Conservation (phyloP, 345 rosid genomes). For the Limnanthes douglasii region DNA sequence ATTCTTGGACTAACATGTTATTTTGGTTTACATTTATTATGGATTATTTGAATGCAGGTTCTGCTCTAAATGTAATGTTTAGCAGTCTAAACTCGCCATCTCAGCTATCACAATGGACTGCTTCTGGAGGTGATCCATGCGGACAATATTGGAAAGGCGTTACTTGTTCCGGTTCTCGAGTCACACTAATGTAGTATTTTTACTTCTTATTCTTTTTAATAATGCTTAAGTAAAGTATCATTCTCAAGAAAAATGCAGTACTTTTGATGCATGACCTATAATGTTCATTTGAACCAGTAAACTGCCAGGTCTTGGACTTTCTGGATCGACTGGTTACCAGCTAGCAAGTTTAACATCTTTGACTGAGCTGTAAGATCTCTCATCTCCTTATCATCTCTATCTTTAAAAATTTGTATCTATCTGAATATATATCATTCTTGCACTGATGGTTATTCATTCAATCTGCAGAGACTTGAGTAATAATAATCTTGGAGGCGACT, state of each 20-base stretch:
- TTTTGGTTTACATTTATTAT: neutral
- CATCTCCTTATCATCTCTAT: neutral
- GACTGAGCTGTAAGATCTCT: slow-evolving; percentile 55
- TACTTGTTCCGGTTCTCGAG: slow-evolving; percentile 51
- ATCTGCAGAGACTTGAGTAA: slow-evolving; percentile 71
- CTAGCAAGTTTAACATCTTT: slow-evolving; percentile 35
- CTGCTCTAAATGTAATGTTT: slow-evolving; percentile 54
- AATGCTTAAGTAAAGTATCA: neutral
- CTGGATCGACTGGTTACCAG: slow-evolving; percentile 53
- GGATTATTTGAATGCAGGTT: slow-evolving; percentile 62
- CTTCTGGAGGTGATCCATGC: slow-evolving; percentile 73
- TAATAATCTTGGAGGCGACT: slow-evolving; percentile 48
- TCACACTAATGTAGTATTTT: slow-evolving; percentile 56
- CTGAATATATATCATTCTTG: neutral
- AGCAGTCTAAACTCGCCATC: slow-evolving; percentile 36
- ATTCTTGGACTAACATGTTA: neutral
- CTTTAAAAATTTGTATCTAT: neutral
- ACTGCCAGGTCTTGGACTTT: slow-evolving; percentile 55
- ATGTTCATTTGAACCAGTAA: slow-evolving; percentile 26
- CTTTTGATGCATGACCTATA: neutral
- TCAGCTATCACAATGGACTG: slow-evolving; percentile 60
- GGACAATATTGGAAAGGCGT: slow-evolving; percentile 91
- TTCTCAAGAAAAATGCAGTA: neutral
- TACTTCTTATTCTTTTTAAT: neutral
- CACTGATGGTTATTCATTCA: neutral